phyloP scores from a whole-genome alignment of 345 rosid species.

The Syzygium aqueum region DNA sequence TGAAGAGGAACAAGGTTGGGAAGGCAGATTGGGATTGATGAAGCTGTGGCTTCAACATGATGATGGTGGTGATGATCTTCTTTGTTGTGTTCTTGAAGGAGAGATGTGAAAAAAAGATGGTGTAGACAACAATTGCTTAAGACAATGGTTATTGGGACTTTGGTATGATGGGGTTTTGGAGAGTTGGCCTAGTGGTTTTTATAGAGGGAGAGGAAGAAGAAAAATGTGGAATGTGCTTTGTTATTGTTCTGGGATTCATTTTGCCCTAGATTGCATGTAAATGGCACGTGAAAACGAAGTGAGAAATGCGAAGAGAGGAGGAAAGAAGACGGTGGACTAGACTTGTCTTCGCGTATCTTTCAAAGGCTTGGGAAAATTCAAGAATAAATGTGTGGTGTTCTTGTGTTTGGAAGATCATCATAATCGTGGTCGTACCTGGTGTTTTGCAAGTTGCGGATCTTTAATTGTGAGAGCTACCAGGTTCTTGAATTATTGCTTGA shows the following conservation, averaged over 20 bases:
- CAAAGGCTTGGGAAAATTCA: not conserved
- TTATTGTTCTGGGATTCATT: not conserved
- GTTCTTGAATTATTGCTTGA: not conserved
- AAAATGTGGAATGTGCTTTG: not conserved
- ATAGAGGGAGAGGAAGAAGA: not conserved
- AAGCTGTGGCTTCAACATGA: conserved; percentile 29
- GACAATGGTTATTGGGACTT: not conserved
- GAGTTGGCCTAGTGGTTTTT: not conserved
- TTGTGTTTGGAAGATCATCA: not conserved
- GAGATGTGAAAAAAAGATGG: not conserved
- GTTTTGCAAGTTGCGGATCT: not conserved
- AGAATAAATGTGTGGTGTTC: not conserved
- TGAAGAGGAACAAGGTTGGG: not conserved
- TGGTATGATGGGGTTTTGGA: not conserved
- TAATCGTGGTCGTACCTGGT: not conserved
- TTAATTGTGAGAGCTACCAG: not conserved
- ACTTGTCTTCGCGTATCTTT: not conserved
- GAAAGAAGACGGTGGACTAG: not conserved
- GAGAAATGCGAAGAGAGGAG: not conserved
- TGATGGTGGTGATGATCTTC: not conserved
- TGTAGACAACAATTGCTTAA: not conserved
- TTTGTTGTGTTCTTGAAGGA: not conserved
- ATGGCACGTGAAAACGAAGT: not conserved
- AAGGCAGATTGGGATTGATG: conserved; percentile 1
- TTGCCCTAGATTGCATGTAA: not conserved